Conservation (phyloP, 2,329 filamentous ascomycete species). For the Penicillium sp. region DNA sequence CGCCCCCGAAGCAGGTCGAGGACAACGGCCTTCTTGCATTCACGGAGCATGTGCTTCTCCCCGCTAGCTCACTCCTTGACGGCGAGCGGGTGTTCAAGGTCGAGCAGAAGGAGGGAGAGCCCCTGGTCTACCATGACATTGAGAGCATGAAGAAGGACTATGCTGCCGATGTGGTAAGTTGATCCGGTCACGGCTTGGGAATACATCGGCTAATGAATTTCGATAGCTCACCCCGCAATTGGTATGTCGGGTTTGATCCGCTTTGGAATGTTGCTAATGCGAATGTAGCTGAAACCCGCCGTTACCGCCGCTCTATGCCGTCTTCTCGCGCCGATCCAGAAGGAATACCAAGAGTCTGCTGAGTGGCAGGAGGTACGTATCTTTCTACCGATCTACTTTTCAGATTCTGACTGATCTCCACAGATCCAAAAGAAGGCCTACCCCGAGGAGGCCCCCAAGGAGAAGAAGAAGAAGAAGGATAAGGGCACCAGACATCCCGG, state of each 20-base stretch:
- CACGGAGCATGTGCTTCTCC: conserved; percentile 79
- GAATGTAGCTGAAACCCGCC: conserved; percentile 65
- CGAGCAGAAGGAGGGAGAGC: conserved; percentile 61
- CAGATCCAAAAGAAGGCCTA: conserved; percentile 68
- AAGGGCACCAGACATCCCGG: conserved; percentile 57
- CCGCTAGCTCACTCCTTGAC: conserved; percentile 45
- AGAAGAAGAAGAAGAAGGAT: conserved; percentile 71
- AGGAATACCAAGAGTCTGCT: conserved; percentile 61
- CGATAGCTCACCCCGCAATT: conserved; percentile 71
- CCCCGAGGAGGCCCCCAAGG: conserved; percentile 53
- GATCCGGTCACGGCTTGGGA: background rate
- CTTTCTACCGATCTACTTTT: background rate
- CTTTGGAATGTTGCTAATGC: background rate
- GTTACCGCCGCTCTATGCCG: conserved; percentile 67
- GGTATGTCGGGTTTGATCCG: background rate
- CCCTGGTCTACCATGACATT: conserved; percentile 73
- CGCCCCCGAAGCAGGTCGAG: conserved; percentile 68
- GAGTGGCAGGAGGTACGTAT: conserved; percentile 66
- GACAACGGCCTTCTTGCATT: conserved; percentile 84
- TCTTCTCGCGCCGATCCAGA: conserved; percentile 72
- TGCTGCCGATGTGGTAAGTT: conserved; percentile 64
- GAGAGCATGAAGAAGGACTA: conserved; percentile 75
- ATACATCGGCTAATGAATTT: background rate
- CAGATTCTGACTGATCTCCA: background rate
- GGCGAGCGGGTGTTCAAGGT: conserved; percentile 62